phyloP scores from a whole-genome alignment of 169 alveolate genomes.

The Plasmodium falciparum region DNA sequence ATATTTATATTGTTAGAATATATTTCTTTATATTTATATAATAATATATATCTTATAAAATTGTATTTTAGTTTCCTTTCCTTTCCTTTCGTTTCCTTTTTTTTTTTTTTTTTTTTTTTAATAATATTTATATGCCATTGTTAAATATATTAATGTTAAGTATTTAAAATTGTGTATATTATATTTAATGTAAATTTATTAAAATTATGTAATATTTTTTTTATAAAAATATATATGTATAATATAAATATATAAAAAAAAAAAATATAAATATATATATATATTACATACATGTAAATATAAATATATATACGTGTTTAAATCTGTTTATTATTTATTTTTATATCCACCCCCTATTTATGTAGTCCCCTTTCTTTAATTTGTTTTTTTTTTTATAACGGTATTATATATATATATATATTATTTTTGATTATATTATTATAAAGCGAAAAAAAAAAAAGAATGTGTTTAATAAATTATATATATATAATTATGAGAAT shows the following conservation, averaged over 20 bases:
- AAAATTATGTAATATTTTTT: too few species aligned
- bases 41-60: too few species aligned
- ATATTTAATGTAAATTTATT: too few species aligned
- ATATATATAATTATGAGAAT: background rate
- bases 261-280: constrained; percentile 8
- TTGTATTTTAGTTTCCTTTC: background rate
- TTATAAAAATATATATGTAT: background rate
- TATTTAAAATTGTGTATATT: too few species aligned
- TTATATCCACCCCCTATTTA: too few species aligned
- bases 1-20: background rate
- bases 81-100: background rate
- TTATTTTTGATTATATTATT: background rate
- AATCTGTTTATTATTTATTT: background rate
- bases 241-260: background rate
- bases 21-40: too few species aligned
- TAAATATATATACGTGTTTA: constrained; percentile 6
- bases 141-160: background rate
- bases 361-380: too few species aligned
- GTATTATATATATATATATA: background rate
- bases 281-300: background rate
- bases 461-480: constrained; percentile 15
- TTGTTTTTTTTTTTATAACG: too few species aligned
- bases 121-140: constrained; percentile 2
- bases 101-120: background rate
- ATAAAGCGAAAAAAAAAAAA: background rate